Evolutionary conservation across 306 rosid species (phyloP).

Genomic region (Chamaecrista fasciculata): DNA sequence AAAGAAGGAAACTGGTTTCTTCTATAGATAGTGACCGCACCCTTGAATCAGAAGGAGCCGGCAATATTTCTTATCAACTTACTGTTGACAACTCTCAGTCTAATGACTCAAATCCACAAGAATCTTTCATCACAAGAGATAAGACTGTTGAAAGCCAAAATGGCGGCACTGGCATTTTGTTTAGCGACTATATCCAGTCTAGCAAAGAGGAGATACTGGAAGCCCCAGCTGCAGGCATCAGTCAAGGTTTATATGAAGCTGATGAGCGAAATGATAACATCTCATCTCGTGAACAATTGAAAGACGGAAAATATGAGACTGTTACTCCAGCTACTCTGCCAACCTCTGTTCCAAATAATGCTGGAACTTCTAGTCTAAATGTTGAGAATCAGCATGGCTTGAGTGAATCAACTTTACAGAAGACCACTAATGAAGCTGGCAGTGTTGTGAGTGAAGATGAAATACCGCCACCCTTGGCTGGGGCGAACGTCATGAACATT

Average conservation of each 20-base stretch:
- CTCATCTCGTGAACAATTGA: conserved; percentile 28
- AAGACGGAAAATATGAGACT: conserved; percentile 31
- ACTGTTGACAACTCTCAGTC: conserved; percentile 34
- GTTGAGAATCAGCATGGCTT: conserved; percentile 28
- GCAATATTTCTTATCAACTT: conserved; percentile 35
- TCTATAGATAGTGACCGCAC: conserved; percentile 46
- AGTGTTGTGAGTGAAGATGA: conserved; percentile 33
- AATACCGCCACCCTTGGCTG: conserved; percentile 79
- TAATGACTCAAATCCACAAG: conserved; percentile 28
- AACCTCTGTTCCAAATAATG: conserved; percentile 28
- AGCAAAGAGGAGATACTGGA: conserved; percentile 43
- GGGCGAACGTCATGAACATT: conserved; percentile 81
- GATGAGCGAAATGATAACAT: conserved; percentile 35
- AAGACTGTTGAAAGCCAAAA: conserved; percentile 36
- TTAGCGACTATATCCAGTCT: conserved; percentile 36
- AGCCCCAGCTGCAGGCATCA: conserved; percentile 25
- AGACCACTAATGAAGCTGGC: conserved; percentile 26
- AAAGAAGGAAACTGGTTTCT: conserved; percentile 69
- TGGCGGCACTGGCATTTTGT: conserved; percentile 28
- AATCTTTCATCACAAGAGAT: conserved; percentile 24
- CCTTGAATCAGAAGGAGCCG: conserved; percentile 40
- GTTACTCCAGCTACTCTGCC: conserved; percentile 36
- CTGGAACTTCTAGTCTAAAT: conserved; percentile 19
- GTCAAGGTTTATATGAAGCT: conserved; percentile 29
- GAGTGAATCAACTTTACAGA: conserved; percentile 31